Evolutionary conservation across 2,329 filamentous ascomycete genomes (phyloP).

Genomic region (Trichophyton schoenleinii): DNA sequence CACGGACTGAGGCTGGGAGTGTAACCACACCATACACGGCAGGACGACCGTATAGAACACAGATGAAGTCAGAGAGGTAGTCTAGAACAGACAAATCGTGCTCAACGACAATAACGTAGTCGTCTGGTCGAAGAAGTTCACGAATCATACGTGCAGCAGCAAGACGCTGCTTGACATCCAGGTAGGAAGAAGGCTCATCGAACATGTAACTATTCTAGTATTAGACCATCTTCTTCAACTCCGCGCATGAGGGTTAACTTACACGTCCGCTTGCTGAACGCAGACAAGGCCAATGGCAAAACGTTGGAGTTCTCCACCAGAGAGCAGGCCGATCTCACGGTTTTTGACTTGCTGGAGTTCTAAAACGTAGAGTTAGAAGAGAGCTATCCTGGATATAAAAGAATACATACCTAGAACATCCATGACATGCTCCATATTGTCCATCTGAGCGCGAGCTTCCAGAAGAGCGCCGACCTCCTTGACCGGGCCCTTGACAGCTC

Average conservation of each 20-base stretch:
- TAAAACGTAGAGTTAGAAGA: slow-evolving; percentile 17
- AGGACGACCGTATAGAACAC: slow-evolving; percentile 88
- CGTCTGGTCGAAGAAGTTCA: slow-evolving; percentile 71
- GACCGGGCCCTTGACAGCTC: slow-evolving; percentile 69
- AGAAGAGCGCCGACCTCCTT: slow-evolving; percentile 72
- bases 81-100: slow-evolving; percentile 98
- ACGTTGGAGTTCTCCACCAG: slow-evolving; percentile 94
- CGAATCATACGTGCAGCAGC: slow-evolving; percentile 86
- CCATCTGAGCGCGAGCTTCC: slow-evolving; percentile 60
- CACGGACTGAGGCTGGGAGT: slow-evolving; percentile 84
- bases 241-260: slow-evolving; percentile 23
- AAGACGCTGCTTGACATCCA: slow-evolving; percentile 98
- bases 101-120: slow-evolving; percentile 98
- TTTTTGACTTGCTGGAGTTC: slow-evolving; percentile 84
- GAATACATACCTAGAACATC: slow-evolving; percentile 52
- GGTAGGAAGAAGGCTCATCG: slow-evolving; percentile 95
- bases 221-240: background rate
- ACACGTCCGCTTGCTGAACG: slow-evolving; percentile 88
- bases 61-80: slow-evolving; percentile 97
- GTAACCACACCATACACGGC: slow-evolving; percentile 97
- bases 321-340: slow-evolving; percentile 78
- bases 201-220: slow-evolving; percentile 70
- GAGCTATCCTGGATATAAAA: too few relatives aligned
- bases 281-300: slow-evolving; percentile 95
- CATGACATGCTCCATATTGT: slow-evolving; percentile 69